These are phyloP conservation scores for Carpinus viminea DNA, from an alignment of 306 rosid species.

Conservation along the genomic window DNA sequence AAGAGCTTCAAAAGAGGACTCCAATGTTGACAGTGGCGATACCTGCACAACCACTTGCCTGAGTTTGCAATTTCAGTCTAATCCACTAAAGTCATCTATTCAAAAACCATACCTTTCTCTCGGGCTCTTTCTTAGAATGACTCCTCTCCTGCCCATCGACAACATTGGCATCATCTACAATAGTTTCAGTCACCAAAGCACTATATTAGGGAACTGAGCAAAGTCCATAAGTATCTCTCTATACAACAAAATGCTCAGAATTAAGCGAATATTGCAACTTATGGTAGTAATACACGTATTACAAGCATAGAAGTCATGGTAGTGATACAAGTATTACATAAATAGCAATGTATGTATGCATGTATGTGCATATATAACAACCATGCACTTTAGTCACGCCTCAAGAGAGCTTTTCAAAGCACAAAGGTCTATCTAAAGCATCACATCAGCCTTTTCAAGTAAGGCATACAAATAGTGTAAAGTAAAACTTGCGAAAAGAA, in stretches of 20 bases:
- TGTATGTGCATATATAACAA: not conserved
- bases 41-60: constrained; percentile 23
- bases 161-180: not conserved
- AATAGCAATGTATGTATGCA: not conserved
- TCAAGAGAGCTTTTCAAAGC: not conserved
- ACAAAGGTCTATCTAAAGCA: not conserved
- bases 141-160: not conserved
- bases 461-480: not conserved
- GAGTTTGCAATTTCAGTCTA: constrained; percentile 6
- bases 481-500: not conserved
- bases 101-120: constrained; percentile 25
- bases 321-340: not conserved
- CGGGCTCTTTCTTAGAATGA: constrained; percentile 23
- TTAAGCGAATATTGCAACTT: not conserved
- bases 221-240: not conserved
- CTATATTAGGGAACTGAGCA: constrained; percentile 5
- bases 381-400: not conserved
- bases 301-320: not conserved
- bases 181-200: constrained; percentile 6
- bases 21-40: constrained; percentile 31
- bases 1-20: constrained; percentile 33
- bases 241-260: not conserved
- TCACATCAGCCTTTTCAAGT: constrained; percentile 1
- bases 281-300: too few relatives aligned
- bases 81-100: not conserved